Conservation (phyloP, 106 monocot genomes). For the Dendrobium chrysotoxum region DNA sequence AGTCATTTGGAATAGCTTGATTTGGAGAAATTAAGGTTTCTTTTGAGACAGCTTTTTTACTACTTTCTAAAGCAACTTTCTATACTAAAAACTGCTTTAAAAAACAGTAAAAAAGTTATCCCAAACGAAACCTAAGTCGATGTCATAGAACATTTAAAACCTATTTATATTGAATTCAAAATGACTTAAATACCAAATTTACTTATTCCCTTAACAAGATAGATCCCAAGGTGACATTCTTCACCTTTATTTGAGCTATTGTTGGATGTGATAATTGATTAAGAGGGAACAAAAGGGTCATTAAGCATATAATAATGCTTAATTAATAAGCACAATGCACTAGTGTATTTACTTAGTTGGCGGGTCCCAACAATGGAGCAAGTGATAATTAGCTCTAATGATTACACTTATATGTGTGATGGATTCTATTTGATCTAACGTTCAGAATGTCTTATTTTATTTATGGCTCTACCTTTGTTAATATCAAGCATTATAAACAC, state of each 20-base stretch:
- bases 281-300: background rate
- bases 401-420: background rate
- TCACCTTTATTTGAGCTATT: slow-evolving; percentile 1
- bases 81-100: too few species aligned
- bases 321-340: background rate
- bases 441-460: background rate
- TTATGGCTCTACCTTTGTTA: background rate
- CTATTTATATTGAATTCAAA: too few species aligned
- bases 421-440: background rate
- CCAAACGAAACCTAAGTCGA: too few species aligned
- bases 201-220: too few species aligned
- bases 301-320: background rate
- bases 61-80: too few species aligned
- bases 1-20: too few species aligned
- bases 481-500: too few species aligned
- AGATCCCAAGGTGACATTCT: background rate
- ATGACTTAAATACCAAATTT: too few species aligned
- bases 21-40: too few species aligned
- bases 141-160: too few species aligned
- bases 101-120: too few species aligned
- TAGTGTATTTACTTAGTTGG: background rate
- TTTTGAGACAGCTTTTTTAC: too few species aligned
- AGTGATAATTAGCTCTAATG: background rate
- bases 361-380: background rate
- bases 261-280: background rate